Conservation (phyloP, 192 early-diverging fungal genomes). For the Geranomyces michiganensis region DNA sequence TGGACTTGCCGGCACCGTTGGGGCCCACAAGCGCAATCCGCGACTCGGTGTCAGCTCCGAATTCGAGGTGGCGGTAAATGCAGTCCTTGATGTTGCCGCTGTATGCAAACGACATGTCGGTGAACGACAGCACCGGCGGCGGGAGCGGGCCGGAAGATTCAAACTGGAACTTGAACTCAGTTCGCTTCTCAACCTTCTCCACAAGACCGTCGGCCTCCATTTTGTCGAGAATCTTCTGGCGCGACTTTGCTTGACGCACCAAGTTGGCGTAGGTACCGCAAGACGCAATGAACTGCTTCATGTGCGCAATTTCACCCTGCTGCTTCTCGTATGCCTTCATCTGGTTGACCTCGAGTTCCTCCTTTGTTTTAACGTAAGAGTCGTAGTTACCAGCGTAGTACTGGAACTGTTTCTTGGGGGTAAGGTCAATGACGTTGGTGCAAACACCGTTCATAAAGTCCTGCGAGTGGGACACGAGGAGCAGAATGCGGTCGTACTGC, state of each 20-base stretch:
- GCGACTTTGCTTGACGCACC: conserved; percentile 96
- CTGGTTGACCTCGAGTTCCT: conserved; percentile 96
- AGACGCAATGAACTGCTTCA: conserved; percentile 98
- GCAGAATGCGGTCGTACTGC: conserved; percentile 80
- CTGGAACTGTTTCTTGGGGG: conserved; percentile 82
- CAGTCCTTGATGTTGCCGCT: conserved; percentile 76
- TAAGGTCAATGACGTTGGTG: conserved; percentile 95
- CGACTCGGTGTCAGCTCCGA: conserved; percentile 97
- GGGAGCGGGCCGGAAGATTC: conserved; percentile 84
- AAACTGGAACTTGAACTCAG: conserved; percentile 86
- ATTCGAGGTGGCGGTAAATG: conserved; percentile 89
- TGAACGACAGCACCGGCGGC: conserved; percentile 92
- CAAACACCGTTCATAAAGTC: conserved; percentile 95
- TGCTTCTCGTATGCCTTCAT: conserved; percentile 99
- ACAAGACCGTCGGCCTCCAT: conserved; percentile 99
- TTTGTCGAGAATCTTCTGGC: conserved; percentile 99
- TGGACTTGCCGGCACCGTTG: conserved; percentile 91
- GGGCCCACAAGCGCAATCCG: conserved; percentile 94
- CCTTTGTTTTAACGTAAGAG: conserved; percentile 91
- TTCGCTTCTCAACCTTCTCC: conserved; percentile 84
- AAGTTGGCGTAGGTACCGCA: conserved; percentile 99
- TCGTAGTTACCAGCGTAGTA: conserved; percentile 99
- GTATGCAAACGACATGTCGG: conserved; percentile 93
- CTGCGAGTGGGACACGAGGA: conserved; percentile 91
- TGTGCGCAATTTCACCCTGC: conserved; percentile 98